Conservation (phyloP, 352 stramenopile genomes). For the Phytophthora fragariae region DNA sequence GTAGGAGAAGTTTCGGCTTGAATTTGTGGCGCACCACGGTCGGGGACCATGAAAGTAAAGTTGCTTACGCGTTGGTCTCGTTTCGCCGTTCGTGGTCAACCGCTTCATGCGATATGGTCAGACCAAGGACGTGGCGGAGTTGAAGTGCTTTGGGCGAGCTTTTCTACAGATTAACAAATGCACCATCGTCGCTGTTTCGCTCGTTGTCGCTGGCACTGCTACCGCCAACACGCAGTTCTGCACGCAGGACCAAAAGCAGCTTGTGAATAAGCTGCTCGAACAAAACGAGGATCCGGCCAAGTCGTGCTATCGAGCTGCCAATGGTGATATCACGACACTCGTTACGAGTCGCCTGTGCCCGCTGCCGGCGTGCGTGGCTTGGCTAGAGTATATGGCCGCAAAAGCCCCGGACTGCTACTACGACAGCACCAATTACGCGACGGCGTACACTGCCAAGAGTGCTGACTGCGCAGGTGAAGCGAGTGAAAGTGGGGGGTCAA, state of each 20-base stretch:
- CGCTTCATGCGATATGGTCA: conserved; percentile 10
- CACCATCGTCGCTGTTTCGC: conserved; percentile 21
- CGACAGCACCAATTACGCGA: conserved; percentile 70
- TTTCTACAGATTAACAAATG: conserved; percentile 13
- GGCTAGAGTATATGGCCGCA: conserved; percentile 65
- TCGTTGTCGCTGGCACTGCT: conserved; percentile 27
- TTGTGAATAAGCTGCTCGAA: conserved; percentile 65
- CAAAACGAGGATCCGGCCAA: conserved; percentile 67
- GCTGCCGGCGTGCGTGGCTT: conserved; percentile 54
- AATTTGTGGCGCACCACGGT: conserved; percentile 9
- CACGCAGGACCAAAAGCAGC: conserved; percentile 55
- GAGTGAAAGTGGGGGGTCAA: conserved; percentile 14
- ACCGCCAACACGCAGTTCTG: conserved; percentile 53
- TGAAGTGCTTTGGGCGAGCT: conserved; percentile 9
- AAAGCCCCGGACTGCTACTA: conserved; percentile 69
- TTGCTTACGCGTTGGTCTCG: conserved; percentile 18
- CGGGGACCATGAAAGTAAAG: neutral
- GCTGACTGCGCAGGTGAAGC: conserved; percentile 47
- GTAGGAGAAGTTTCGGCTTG: conserved; percentile 3
- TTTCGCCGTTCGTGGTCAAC: conserved; percentile 11
- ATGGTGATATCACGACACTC: conserved; percentile 58
- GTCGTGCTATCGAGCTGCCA: conserved; percentile 57
- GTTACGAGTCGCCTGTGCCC: conserved; percentile 63
- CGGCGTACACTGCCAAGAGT: conserved; percentile 51
- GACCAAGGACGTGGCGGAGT: conserved; percentile 15